phyloP scores from a whole-genome alignment of 2,329 filamentous ascomycete genomes.

The Hypoxylon rubiginosum region DNA sequence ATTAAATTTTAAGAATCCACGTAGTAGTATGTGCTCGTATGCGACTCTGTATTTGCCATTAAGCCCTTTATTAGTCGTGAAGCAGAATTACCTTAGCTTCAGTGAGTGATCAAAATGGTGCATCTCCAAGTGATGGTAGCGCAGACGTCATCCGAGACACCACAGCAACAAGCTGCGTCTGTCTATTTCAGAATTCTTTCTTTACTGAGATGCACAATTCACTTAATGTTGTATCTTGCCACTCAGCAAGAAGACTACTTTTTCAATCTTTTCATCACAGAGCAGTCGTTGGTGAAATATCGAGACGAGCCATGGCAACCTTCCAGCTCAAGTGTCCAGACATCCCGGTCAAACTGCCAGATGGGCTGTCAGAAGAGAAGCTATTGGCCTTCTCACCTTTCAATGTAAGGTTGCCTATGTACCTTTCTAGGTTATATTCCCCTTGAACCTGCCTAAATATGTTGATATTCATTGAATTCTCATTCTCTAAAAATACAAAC shows the following conservation, averaged over 20 bases:
- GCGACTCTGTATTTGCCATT: not conserved
- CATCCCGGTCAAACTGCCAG: slow-evolving; percentile 60
- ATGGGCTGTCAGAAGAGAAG: slow-evolving; percentile 60
- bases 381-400: slow-evolving; percentile 65
- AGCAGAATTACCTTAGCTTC: not conserved
- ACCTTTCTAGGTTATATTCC: not conserved
- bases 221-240: not conserved
- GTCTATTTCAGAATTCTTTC: not conserved
- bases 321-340: slow-evolving; percentile 56
- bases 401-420: slow-evolving; percentile 57
- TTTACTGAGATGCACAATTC: slow-evolving; percentile 23
- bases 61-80: not conserved
- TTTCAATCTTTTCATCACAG: slow-evolving; percentile 3
- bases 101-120: not conserved
- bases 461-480: not conserved
- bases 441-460: too few species aligned
- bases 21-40: too few species aligned
- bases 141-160: slow-evolving; percentile 5
- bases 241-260: not conserved
- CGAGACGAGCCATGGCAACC: slow-evolving; percentile 54
- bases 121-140: not conserved
- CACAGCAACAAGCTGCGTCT: not conserved
- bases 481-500: not conserved
- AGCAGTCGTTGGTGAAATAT: not conserved
- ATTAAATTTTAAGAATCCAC: too few species aligned